Percentiles rank a stretch among this genome's conserved stretches.
Evolutionary conservation across 371 early-diverging fungal genomes (phyloP).

Genomic region (Zopfochytrium polystomum): DNA sequence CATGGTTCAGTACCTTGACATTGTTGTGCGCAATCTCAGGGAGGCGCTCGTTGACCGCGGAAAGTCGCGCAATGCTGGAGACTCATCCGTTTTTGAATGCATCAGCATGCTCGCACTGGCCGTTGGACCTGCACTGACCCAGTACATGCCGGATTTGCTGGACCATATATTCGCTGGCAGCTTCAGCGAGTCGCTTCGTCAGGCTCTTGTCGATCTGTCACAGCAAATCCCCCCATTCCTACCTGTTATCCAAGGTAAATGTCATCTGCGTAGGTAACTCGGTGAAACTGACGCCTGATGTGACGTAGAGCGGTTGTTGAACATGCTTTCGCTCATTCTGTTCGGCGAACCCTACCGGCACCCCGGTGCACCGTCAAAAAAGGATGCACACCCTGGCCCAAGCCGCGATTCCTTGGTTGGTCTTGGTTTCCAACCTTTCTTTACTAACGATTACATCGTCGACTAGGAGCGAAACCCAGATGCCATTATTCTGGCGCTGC

Average conservation of each 20-base stretch:
- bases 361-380: conserved; percentile 64
- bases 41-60: conserved; percentile 64
- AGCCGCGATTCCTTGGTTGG: background rate
- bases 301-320: conserved; percentile 72
- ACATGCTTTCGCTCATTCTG: conserved; percentile 83
- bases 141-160: conserved; percentile 81
- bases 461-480: conserved; percentile 75
- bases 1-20: conserved; percentile 78
- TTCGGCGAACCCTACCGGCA: conserved; percentile 83
- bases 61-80: conserved; percentile 43
- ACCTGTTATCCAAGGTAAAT: conserved; percentile 80
- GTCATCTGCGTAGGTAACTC: background rate
- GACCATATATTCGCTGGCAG: conserved; percentile 90
- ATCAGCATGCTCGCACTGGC: conserved; percentile 85
- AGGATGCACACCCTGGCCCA: conserved; percentile 1
- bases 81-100: conserved; percentile 71
- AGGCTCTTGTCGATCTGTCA: conserved; percentile 77
- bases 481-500: conserved; percentile 78
- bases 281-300: background rate
- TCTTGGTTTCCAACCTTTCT: no score
- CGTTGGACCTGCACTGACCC: conserved; percentile 82
- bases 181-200: conserved; percentile 75
- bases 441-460: no score
- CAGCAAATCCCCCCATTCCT: conserved; percentile 78
- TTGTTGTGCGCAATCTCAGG: conserved; percentile 66